phyloP scores from a whole-genome alignment of 1,139 yeast genomes.

The Debaryomyces sp. region DNA sequence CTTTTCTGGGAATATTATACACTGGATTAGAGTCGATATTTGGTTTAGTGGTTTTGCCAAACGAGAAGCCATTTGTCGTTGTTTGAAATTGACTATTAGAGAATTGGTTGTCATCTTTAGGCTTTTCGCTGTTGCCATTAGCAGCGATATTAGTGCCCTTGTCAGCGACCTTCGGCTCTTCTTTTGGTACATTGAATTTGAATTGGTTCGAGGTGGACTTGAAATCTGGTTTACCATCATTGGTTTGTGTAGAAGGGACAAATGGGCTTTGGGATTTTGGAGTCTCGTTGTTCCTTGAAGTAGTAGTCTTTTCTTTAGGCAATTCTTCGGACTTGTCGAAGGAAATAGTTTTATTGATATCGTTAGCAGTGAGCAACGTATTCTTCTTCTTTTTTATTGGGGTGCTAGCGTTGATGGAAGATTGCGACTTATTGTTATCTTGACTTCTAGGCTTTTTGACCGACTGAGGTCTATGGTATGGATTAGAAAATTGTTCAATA shows the following conservation, averaged over 20 bases:
- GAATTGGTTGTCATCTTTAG: neutral
- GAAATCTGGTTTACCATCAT: neutral
- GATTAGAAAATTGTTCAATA: slow-evolving; percentile 49
- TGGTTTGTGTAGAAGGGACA: neutral
- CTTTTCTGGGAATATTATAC: neutral
- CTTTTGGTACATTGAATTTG: neutral
- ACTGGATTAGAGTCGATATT: slow-evolving; percentile 14
- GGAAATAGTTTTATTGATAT: slow-evolving; percentile 39
- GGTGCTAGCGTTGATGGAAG: slow-evolving; percentile 1
- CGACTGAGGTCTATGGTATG: slow-evolving; percentile 43
- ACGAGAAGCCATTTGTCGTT: neutral
- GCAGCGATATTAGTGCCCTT: neutral
- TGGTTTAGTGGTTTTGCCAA: slow-evolving; percentile 18
- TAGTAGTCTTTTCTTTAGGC: slow-evolving; percentile 12
- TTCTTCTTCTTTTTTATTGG: slow-evolving; percentile 12
- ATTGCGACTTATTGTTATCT: neutral
- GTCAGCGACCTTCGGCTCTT: neutral
- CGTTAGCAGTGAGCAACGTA: slow-evolving; percentile 34
- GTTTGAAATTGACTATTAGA: neutral
- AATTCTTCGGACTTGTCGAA: slow-evolving; percentile 36
- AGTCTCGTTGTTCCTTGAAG: slow-evolving; percentile 16
- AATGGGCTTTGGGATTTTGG: neutral
- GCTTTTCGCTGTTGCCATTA: neutral
- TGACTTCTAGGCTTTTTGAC: slow-evolving; percentile 21
- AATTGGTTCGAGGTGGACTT: neutral